These are phyloP conservation scores for Quercus cerris DNA, from an alignment of 306 rosid species.

Conservation along the genomic window DNA sequence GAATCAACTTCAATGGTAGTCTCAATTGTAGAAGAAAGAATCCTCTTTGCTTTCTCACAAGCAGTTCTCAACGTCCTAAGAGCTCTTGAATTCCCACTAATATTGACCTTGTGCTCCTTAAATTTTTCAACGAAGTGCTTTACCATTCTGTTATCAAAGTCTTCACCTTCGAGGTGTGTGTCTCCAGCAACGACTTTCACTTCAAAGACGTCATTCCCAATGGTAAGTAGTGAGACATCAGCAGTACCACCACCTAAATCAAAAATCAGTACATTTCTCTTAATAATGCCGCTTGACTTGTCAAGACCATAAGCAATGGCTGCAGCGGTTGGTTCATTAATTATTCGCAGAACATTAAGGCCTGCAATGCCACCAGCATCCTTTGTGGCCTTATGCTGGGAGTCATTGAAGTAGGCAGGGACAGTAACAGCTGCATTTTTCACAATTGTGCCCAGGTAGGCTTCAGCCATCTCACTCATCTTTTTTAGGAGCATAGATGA, in stretches of 20 bases:
- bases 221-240: conserved; percentile 1
- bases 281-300: not conserved
- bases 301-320: not conserved
- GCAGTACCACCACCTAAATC: conserved; percentile 14
- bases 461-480: not conserved
- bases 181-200: not conserved
- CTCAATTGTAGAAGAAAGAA: not conserved
- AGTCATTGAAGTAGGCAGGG: not conserved
- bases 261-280: conserved; percentile 6
- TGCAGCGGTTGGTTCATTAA: not conserved
- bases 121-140: conserved; percentile 15
- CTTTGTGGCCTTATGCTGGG: not conserved
- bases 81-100: conserved; percentile 8
- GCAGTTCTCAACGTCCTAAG: not conserved
- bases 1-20: conserved; percentile 1
- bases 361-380: not conserved
- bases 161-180: not conserved
- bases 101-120: conserved; percentile 4
- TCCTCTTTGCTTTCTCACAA: conserved; percentile 17
- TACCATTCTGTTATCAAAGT: conserved; percentile 28
- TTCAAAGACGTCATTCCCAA: not conserved
- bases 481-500: not conserved
- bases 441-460: not conserved
- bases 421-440: not conserved
- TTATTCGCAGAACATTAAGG: not conserved